Evolutionary conservation across 805 yeast species (phyloP).

Genomic region (Candida anglica): DNA sequence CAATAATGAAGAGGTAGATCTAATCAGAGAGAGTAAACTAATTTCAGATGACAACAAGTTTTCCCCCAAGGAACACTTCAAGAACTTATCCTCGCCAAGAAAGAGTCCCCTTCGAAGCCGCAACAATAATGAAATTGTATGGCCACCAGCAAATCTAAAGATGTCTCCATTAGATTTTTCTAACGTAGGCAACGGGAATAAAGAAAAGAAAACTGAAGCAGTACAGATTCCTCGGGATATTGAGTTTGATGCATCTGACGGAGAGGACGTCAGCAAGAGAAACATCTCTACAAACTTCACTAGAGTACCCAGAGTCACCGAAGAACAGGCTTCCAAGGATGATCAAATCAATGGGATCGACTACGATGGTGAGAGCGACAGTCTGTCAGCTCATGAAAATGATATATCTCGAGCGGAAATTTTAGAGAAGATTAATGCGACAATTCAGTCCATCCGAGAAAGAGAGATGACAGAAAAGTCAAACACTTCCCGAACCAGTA

Average conservation of each 20-base stretch:
- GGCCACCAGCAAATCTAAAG: slow-evolving; percentile 20
- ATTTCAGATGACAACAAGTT: slow-evolving; percentile 21
- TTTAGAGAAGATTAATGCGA: slow-evolving; percentile 21
- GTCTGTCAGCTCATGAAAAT: neutral
- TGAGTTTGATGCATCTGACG: slow-evolving; percentile 25
- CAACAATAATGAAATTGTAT: slow-evolving; percentile 3
- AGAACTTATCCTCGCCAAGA: slow-evolving; percentile 8
- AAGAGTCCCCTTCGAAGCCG: slow-evolving; percentile 6
- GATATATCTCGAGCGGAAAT: slow-evolving; percentile 16
- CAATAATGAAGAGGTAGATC: slow-evolving; percentile 7
- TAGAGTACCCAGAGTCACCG: too few species aligned
- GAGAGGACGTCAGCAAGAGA: slow-evolving; percentile 9
- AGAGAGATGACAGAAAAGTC: slow-evolving; percentile 7
- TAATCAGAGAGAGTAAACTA: slow-evolving; percentile 14
- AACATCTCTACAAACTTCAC: slow-evolving; percentile 6
- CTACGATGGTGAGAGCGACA: slow-evolving; percentile 4
- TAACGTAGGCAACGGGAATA: neutral
- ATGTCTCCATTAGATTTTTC: slow-evolving; percentile 10
- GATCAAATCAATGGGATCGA: too few species aligned
- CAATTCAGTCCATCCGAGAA: slow-evolving; percentile 13
- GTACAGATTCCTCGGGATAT: slow-evolving; percentile 8
- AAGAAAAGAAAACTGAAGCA: neutral
- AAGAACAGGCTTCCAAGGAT: too few species aligned
- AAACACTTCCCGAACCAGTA: neutral
- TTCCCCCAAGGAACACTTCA: slow-evolving; percentile 6